A percentile compares a stretch with the other conserved stretches of the same genome.
These are phyloP conservation scores for Cytospora schulzeri DNA, from an alignment of 2,329 filamentous ascomycete genomes.

Conservation along the genomic window DNA sequence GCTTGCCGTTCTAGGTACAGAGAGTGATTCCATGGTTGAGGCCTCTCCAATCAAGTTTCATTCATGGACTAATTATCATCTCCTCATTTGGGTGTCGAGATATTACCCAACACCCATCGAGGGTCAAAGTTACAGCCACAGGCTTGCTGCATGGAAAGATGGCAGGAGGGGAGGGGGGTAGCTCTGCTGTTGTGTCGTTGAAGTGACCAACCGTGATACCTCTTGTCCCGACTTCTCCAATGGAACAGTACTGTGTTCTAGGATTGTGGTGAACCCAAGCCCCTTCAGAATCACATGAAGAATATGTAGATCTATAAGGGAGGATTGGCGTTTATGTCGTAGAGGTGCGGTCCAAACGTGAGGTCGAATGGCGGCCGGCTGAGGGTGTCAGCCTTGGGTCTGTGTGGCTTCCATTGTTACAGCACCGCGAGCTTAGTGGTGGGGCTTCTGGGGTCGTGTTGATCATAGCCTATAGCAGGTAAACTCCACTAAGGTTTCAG, in stretches of 20 bases:
- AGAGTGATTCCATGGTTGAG: conserved; percentile 26
- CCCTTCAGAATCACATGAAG: neutral
- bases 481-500: conserved; percentile 12
- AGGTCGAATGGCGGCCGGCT: conserved; percentile 20
- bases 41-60: neutral
- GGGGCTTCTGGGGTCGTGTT: conserved; percentile 2
- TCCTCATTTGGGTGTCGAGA: conserved; percentile 27
- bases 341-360: neutral
- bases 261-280: neutral
- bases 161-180: conserved; percentile 20
- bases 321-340: conserved; percentile 3
- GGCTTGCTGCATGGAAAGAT: conserved; percentile 34
- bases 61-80: conserved; percentile 26
- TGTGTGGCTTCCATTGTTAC: conserved; percentile 20
- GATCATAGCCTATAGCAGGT: conserved; percentile 17
- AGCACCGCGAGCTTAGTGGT: neutral
- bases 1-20: conserved; percentile 49
- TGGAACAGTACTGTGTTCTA: neutral
- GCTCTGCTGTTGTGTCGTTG: conserved; percentile 11
- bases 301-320: conserved; percentile 2
- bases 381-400: conserved; percentile 27
- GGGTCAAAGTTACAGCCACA: conserved; percentile 35
- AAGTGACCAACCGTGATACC: neutral
- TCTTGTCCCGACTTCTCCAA: conserved; percentile 1
- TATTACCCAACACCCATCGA: conserved; percentile 38